Evolutionary conservation across 306 rosid genomes (phyloP).

Genomic region (Cercis canadensis): DNA sequence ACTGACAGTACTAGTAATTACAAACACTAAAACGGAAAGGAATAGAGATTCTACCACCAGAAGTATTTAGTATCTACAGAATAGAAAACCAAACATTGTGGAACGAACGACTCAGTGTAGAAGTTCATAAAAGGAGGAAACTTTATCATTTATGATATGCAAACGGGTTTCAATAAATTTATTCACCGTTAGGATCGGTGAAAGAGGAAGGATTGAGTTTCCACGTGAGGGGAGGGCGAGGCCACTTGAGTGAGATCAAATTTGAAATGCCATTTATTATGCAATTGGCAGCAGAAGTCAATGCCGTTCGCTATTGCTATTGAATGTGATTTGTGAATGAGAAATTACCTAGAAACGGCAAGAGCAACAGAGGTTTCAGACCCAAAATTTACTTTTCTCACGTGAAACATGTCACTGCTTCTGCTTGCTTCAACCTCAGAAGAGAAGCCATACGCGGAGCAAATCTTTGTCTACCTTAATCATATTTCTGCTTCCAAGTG

Average conservation of each 20-base stretch:
- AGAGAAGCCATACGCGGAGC: background rate
- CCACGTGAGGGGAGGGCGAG: slow-evolving; percentile 16
- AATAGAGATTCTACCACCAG: slow-evolving; percentile 10
- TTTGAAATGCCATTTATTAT: slow-evolving; percentile 29
- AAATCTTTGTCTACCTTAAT: background rate
- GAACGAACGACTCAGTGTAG: slow-evolving; percentile 20
- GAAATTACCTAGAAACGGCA: slow-evolving; percentile 19
- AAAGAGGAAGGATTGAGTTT: slow-evolving; percentile 2
- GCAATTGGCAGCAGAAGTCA: background rate
- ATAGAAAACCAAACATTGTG: slow-evolving; percentile 6
- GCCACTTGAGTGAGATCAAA: background rate
- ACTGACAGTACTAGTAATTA: slow-evolving; percentile 34
- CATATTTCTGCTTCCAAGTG: too few relatives aligned
- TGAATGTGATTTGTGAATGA: slow-evolving; percentile 22
- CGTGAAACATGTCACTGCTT: slow-evolving; percentile 40
- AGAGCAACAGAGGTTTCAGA: slow-evolving; percentile 26
- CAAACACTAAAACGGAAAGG: slow-evolving; percentile 28
- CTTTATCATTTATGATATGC: slow-evolving; percentile 33
- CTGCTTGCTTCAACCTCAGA: background rate
- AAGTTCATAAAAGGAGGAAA: slow-evolving; percentile 22
- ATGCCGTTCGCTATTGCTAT: slow-evolving; percentile 1
- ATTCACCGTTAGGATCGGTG: slow-evolving; percentile 26
- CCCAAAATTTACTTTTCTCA: slow-evolving; percentile 48
- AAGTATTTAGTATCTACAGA: slow-evolving; percentile 30
- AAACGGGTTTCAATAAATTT: slow-evolving; percentile 30